These are phyloP conservation scores for Trichoderma lentiforme DNA, from an alignment of 2,329 filamentous ascomycete genomes.

Conservation along the genomic window DNA sequence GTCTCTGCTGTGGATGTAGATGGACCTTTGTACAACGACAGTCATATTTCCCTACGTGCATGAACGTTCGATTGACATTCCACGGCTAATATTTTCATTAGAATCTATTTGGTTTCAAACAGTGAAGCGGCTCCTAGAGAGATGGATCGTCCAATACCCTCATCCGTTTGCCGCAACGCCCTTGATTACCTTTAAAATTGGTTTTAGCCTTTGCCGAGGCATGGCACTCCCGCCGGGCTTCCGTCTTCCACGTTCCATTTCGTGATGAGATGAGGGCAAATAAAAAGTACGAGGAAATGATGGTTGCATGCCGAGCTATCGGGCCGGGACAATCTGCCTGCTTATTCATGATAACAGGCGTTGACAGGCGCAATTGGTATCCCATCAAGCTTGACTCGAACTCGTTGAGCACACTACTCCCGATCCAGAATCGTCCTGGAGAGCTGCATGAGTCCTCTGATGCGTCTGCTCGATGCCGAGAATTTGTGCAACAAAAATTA, in stretches of 20 bases:
- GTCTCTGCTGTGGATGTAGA: neutral
- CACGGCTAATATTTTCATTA: neutral
- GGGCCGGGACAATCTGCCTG: constrained; percentile 5
- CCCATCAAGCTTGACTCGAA: constrained; percentile 11
- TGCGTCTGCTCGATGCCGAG: constrained; percentile 2
- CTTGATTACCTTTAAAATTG: neutral
- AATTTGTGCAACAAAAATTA: neutral
- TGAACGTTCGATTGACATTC: neutral
- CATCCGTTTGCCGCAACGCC: neutral
- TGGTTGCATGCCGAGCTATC: neutral
- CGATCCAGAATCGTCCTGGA: neutral
- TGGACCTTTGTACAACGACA: neutral
- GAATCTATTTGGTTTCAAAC: neutral
- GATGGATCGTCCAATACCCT: neutral
- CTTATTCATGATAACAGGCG: neutral
- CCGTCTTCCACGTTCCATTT: neutral
- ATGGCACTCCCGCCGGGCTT: neutral
- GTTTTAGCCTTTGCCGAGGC: neutral
- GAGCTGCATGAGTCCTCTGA: neutral
- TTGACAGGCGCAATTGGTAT: neutral
- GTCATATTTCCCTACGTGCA: neutral
- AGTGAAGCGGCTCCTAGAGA: neutral
- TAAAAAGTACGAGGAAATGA: neutral
- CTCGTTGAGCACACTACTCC: neutral
- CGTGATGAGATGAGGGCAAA: neutral